phyloP scores from a whole-genome alignment of 1,284 basidiomycete species.

The Inonotus hispidus region DNA sequence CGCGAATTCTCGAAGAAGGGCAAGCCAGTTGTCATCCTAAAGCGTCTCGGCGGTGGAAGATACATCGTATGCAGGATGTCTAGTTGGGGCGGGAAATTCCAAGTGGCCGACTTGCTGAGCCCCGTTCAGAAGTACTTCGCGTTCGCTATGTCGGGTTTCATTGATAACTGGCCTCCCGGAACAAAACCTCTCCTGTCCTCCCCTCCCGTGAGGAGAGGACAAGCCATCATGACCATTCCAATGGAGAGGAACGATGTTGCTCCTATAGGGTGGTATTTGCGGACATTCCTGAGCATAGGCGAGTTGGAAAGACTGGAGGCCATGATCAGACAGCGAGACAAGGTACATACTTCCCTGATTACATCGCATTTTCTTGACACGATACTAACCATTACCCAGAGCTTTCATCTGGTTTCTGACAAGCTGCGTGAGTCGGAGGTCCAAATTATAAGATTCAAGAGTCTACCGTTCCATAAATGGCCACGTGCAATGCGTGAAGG shows the following conservation, averaged over 20 bases:
- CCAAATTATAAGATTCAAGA: neutral
- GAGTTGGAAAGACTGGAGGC: conserved; percentile 7
- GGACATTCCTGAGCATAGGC: neutral
- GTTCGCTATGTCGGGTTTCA: neutral
- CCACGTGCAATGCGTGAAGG: neutral
- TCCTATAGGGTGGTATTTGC: neutral
- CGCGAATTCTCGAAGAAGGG: neutral
- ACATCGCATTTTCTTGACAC: no score
- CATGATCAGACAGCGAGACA: neutral
- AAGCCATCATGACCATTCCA: conserved; percentile 2
- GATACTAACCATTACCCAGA: neutral
- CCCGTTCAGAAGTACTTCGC: conserved; percentile 2
- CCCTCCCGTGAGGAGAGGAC: neutral
- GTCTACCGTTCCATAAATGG: neutral
- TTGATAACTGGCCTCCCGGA: neutral
- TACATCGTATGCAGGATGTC: conserved; percentile 5
- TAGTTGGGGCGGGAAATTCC: neutral
- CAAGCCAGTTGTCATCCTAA: conserved; percentile 2
- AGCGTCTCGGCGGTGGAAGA: neutral
- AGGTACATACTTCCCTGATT: neutral
- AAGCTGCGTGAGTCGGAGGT: neutral
- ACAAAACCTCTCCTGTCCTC: neutral
- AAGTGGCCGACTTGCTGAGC: neutral
- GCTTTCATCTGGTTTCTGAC: neutral
- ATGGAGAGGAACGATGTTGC: neutral